phyloP scores from a whole-genome alignment of 345 rosid species.

The Brassica carinata region DNA sequence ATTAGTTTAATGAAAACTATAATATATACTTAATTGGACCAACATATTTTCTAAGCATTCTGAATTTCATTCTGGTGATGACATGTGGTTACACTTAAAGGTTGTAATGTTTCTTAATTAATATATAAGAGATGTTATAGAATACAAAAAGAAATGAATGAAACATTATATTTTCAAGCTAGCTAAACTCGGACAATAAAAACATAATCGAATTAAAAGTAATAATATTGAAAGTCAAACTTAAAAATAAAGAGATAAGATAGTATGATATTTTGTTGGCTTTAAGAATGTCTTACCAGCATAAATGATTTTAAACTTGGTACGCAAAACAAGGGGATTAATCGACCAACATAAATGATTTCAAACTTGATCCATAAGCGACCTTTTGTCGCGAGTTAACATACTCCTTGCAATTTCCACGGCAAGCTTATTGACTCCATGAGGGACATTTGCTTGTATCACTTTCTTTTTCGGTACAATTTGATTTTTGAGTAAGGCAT shows the following conservation, averaged over 20 bases:
- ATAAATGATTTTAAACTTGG: not conserved
- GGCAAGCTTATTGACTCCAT: not conserved
- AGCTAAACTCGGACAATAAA: not conserved
- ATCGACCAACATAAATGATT: not conserved
- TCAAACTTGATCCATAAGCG: not conserved
- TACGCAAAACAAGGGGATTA: not conserved
- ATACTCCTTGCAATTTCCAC: not conserved
- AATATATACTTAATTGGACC: too few relatives aligned
- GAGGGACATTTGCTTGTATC: not conserved
- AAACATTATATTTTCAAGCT: not conserved
- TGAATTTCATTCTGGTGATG: too few relatives aligned
- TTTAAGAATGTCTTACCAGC: not conserved
- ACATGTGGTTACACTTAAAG: too few relatives aligned
- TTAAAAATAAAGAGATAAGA: not conserved
- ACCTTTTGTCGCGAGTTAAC: too few relatives aligned
- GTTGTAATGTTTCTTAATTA: too few relatives aligned
- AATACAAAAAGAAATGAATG: not conserved
- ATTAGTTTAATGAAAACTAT: too few relatives aligned
- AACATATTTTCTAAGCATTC: too few relatives aligned
- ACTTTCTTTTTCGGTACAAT: not conserved
- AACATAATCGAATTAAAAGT: not conserved
- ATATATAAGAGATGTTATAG: not conserved
- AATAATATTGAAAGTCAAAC: not conserved
- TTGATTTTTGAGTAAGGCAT: not conserved
- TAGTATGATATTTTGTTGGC: not conserved